Conservation (phyloP, 306 rosid genomes). For the Medicago arabica region DNA sequence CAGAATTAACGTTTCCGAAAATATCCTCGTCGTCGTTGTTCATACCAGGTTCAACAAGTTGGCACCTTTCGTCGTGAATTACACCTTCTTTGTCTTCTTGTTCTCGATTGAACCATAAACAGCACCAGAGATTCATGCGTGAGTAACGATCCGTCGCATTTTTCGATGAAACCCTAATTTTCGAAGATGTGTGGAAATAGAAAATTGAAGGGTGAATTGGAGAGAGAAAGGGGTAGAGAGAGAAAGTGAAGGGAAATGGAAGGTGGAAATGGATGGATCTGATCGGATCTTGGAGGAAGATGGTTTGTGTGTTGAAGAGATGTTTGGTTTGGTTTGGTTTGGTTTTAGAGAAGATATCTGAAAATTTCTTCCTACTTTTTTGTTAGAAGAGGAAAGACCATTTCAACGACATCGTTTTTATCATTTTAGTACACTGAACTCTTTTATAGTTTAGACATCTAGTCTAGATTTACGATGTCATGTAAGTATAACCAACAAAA, state of each 20-base stretch:
- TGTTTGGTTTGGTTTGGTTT: background rate
- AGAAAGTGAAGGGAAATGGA: conserved; percentile 11
- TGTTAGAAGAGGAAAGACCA: background rate
- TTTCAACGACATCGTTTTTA: conserved; percentile 6
- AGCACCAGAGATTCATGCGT: conserved; percentile 85
- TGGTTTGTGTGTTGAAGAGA: background rate
- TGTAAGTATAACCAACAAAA: too few species aligned
- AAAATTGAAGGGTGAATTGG: background rate
- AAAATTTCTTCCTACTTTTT: background rate
- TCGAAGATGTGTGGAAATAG: background rate
- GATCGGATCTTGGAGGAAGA: conserved; percentile 60
- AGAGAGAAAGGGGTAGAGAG: background rate
- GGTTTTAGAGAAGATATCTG: background rate
- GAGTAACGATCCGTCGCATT: conserved; percentile 70
- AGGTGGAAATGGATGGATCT: conserved; percentile 53
- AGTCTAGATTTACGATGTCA: too few species aligned
- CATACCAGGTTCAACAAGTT: conserved; percentile 40
- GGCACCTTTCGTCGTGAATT: conserved; percentile 21
- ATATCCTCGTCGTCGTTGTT: conserved; percentile 44
- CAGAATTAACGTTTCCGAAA: conserved; percentile 44
- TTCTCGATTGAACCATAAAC: conserved; percentile 70
- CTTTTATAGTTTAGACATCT: too few species aligned
- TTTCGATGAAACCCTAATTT: conserved; percentile 68
- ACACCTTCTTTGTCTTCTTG: conserved; percentile 51
- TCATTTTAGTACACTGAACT: background rate